Conservation (phyloP, 208 protist species). For the Acanthamoeba healyi region DNA sequence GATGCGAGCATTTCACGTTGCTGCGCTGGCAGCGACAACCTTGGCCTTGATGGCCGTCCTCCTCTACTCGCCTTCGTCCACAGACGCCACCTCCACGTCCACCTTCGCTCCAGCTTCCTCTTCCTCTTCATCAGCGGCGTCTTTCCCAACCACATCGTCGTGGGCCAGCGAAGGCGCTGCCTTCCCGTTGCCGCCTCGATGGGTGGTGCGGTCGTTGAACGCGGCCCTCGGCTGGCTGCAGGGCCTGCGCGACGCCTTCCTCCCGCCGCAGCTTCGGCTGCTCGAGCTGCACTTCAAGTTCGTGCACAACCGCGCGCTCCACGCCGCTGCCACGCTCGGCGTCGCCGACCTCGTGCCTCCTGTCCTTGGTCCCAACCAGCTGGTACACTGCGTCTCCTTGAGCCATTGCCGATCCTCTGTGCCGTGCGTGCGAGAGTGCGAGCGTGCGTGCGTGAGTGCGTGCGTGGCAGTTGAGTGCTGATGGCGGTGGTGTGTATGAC, state of each 20-base stretch:
- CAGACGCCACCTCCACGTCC: not conserved
- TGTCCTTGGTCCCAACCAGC: not conserved
- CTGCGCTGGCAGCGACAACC: not conserved
- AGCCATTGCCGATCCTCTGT: not conserved
- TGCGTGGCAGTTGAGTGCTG: no score
- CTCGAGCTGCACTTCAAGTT: slow-evolving; percentile 26
- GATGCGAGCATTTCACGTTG: not conserved
- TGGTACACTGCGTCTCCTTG: not conserved
- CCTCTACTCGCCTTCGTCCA: not conserved
- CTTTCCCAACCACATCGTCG: no score
- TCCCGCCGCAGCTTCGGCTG: slow-evolving; percentile 32
- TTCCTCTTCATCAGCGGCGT: not conserved
- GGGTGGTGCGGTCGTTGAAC: not conserved
- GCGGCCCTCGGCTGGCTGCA: not conserved
- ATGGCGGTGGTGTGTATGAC: not conserved
- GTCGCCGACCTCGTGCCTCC: slow-evolving; percentile 2
- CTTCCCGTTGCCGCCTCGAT: slow-evolving; percentile 25
- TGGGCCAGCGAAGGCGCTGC: not conserved
- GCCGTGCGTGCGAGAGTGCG: no score
- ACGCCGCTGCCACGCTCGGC: slow-evolving; percentile 1
- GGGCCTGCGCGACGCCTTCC: not conserved
- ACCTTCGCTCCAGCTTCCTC: no score
- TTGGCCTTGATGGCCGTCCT: not conserved
- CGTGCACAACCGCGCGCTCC: slow-evolving; percentile 49
- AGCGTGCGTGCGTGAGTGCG: no score